Conservation (phyloP, 2,329 filamentous ascomycete species). For the Colletotrichum neosansevieriae region DNA sequence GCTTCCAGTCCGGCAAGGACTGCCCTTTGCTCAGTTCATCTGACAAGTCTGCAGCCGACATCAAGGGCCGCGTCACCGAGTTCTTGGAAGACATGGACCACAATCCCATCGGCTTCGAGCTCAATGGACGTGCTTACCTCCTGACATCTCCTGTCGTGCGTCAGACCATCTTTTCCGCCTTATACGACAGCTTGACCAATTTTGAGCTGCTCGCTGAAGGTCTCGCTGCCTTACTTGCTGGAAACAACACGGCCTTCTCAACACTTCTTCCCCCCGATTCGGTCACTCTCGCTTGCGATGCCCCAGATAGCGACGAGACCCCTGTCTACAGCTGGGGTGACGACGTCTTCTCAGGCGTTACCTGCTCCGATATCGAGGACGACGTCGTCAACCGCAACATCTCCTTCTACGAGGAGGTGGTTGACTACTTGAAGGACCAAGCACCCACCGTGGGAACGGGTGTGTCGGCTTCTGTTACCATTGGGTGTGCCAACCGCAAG, state of each 20-base stretch:
- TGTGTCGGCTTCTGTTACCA: slow-evolving; percentile 44
- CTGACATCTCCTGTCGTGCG: slow-evolving; percentile 49
- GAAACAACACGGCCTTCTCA: slow-evolving; percentile 43
- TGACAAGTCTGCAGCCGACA: slow-evolving; percentile 46
- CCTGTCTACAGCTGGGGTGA: slow-evolving; percentile 10
- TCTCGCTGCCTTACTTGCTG: slow-evolving; percentile 43
- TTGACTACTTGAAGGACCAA: slow-evolving; percentile 36
- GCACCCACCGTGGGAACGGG: slow-evolving; percentile 41
- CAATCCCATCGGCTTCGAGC: slow-evolving; percentile 43
- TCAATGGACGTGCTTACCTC: slow-evolving; percentile 41
- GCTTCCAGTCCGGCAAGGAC: slow-evolving; percentile 46
- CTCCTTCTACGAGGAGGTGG: slow-evolving; percentile 40
- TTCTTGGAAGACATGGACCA: slow-evolving; percentile 48
- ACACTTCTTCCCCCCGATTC: not conserved
- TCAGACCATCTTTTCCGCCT: slow-evolving; percentile 41
- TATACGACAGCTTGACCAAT: slow-evolving; percentile 47
- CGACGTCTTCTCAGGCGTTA: slow-evolving; percentile 45
- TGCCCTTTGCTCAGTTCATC: slow-evolving; percentile 46
- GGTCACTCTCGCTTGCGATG: not conserved
- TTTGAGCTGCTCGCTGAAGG: slow-evolving; percentile 37
- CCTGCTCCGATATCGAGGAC: slow-evolving; percentile 50
- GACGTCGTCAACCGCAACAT: slow-evolving; percentile 7
- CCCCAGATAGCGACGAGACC: fast-evolving
- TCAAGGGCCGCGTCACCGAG: slow-evolving; percentile 48
- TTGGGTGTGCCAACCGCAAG: slow-evolving; percentile 49